These are phyloP conservation scores for Ceratobasidium sp. DNA, from an alignment of 1,284 basidiomycete genomes.

Conservation along the genomic window DNA sequence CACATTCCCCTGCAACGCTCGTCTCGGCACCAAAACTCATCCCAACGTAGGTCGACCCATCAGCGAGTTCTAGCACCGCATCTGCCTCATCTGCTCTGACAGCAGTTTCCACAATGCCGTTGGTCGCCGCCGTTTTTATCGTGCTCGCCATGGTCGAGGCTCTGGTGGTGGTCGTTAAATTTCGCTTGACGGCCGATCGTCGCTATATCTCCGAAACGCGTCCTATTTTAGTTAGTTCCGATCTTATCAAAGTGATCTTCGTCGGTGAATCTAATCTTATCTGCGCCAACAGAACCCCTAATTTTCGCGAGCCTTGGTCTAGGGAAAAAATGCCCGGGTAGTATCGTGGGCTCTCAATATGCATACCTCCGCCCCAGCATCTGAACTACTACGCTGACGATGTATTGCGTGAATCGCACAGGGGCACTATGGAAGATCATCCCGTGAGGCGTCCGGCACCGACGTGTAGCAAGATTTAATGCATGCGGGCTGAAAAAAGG, in stretches of 20 bases:
- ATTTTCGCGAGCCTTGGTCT: slow-evolving; percentile 29
- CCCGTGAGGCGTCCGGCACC: background rate
- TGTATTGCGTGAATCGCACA: background rate
- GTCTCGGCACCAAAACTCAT: slow-evolving; percentile 95
- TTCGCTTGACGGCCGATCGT: slow-evolving; percentile 22
- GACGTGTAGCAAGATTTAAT: background rate
- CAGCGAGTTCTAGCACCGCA: slow-evolving; percentile 88
- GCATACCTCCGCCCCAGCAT: background rate
- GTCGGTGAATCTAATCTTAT: slow-evolving; percentile 25
- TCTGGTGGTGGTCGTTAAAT: slow-evolving; percentile 21
- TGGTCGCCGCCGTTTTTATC: background rate
- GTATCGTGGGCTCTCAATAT: background rate
- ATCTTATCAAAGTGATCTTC: slow-evolving; percentile 18
- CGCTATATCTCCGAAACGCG: slow-evolving; percentile 13
- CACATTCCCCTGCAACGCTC: slow-evolving; percentile 96
- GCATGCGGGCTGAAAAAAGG: no score
- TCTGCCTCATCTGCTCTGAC: slow-evolving; percentile 54
- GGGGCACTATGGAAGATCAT: background rate
- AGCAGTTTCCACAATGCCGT: background rate
- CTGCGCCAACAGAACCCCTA: background rate
- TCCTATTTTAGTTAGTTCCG: slow-evolving; percentile 3
- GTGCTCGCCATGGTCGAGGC: slow-evolving; percentile 14
- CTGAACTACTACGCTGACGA: background rate
- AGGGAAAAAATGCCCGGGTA: background rate
- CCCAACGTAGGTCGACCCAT: slow-evolving; percentile 90